Percentiles rank a stretch among this genome's conserved stretches.
Conservation (phyloP, 305 asterid species). For the Fraxinus floribunda region DNA sequence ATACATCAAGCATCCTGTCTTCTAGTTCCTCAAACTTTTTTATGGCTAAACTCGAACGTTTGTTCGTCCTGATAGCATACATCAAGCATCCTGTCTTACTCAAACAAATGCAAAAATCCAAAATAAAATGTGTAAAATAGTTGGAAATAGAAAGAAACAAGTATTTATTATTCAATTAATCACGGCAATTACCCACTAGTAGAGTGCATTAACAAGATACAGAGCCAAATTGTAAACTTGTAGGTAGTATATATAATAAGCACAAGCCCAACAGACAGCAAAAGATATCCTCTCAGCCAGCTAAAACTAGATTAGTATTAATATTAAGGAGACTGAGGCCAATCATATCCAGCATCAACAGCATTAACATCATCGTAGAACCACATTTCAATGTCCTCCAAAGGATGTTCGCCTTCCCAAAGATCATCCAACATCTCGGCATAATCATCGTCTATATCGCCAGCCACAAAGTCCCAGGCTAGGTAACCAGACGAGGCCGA, state of each 20-base stretch:
- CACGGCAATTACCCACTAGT: constrained; percentile 5
- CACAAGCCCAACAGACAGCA: constrained; percentile 1
- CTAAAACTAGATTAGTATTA: background rate
- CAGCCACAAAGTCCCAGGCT: constrained; percentile 67
- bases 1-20: background rate
- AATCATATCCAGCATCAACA: constrained; percentile 62
- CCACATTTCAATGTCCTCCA: constrained; percentile 63
- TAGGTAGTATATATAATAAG: constrained; percentile 9
- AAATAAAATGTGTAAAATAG: background rate
- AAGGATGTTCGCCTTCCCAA: constrained; percentile 51
- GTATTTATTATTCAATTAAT: constrained; percentile 20
- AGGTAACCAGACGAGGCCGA: constrained; percentile 67
- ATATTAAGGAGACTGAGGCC: constrained; percentile 75
- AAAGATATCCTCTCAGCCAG: background rate
- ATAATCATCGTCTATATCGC: constrained; percentile 44
- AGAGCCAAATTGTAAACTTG: constrained; percentile 18
- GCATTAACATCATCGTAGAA: constrained; percentile 62
- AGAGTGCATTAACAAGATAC: constrained; percentile 24
- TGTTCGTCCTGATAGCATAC: background rate
- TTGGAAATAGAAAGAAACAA: background rate
- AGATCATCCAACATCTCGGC: constrained; percentile 36
- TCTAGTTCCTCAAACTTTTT: background rate
- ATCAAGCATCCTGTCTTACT: background rate
- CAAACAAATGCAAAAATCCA: background rate
- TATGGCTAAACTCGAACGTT: background rate